These are phyloP conservation scores for Globisporangium paroecandrum DNA, from an alignment of 352 stramenopile species.

Conservation along the genomic window DNA sequence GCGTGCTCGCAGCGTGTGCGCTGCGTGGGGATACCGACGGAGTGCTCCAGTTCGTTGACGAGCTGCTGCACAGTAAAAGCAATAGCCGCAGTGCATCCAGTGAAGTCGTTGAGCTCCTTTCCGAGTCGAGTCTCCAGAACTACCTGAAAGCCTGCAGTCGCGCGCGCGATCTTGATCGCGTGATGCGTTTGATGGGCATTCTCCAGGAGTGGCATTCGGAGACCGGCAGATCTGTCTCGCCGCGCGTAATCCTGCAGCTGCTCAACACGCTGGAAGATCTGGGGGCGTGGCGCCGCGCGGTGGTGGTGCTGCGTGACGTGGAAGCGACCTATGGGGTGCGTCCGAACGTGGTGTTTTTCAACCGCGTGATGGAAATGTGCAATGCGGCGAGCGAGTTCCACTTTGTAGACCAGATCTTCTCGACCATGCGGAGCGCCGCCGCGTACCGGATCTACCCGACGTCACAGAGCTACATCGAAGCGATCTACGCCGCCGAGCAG, in stretches of 20 bases:
- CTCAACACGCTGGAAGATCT: constrained; percentile 45
- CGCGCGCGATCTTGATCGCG: constrained; percentile 28
- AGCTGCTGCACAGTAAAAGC: constrained; percentile 3
- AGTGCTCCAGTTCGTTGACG: constrained; percentile 36
- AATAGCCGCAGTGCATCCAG: not conserved
- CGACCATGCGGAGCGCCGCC: constrained; percentile 53
- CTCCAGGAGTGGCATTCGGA: constrained; percentile 38
- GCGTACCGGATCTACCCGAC: constrained; percentile 48
- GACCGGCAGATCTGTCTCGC: constrained; percentile 16
- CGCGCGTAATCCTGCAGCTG: constrained; percentile 36
- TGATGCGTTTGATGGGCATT: constrained; percentile 29
- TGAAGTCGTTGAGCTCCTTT: constrained; percentile 22
- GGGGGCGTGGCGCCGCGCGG: constrained; percentile 42
- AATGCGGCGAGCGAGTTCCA: constrained; percentile 51
- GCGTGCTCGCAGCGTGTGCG: constrained; percentile 36
- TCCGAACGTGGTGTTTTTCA: constrained; percentile 48
- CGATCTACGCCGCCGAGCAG: constrained; percentile 67
- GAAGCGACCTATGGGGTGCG: constrained; percentile 32
- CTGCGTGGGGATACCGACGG: constrained; percentile 37
- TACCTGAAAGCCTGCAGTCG: constrained; percentile 39
- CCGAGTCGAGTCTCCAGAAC: constrained; percentile 31
- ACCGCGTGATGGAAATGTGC: constrained; percentile 62
- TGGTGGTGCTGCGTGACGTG: constrained; percentile 48
- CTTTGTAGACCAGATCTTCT: constrained; percentile 58
- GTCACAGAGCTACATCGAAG: constrained; percentile 67